A percentile compares a stretch with the other conserved stretches of the same genome.
Conservation (phyloP, 1,139 yeast genomes). For the Kodamaea arcana region DNA sequence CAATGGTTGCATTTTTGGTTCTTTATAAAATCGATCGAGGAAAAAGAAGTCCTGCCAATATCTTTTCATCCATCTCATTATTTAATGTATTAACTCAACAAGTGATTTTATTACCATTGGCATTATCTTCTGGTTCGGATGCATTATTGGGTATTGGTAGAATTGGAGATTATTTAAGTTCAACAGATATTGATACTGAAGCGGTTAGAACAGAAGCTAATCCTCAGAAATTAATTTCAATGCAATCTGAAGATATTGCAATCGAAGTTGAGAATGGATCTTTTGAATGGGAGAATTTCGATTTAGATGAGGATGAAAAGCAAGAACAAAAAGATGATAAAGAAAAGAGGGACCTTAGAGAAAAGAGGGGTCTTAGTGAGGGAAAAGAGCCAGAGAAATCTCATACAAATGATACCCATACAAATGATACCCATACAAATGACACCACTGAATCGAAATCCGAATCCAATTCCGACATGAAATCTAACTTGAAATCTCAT, state of each 20-base stretch:
- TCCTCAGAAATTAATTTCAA: conserved; percentile 9
- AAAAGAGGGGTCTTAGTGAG: too few species aligned
- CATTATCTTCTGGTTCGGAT: conserved; percentile 64
- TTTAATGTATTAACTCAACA: conserved; percentile 57
- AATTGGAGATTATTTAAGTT: conserved; percentile 47
- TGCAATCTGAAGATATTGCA: conserved; percentile 14
- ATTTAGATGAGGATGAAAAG: conserved; percentile 12
- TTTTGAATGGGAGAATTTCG: conserved; percentile 65
- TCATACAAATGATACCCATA: conserved; percentile 1
- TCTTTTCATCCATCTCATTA: conserved; percentile 77
- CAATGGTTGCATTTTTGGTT: conserved; percentile 70
- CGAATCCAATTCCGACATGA: not conserved
- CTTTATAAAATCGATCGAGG: conserved; percentile 47
- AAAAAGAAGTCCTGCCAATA: conserved; percentile 57
- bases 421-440: conserved; percentile 1
- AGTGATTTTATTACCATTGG: conserved; percentile 65
- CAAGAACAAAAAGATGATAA: conserved; percentile 11
- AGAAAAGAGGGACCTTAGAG: conserved; percentile 4
- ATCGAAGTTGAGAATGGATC: conserved; percentile 23
- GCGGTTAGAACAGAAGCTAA: conserved; percentile 17
- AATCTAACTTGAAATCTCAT: conserved; percentile 1
- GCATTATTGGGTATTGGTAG: conserved; percentile 62
- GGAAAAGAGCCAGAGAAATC: not conserved
- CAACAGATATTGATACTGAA: conserved; percentile 22
- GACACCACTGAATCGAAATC: not conserved